Evolutionary conservation across 148 eudicot genomes (phyloP).

Genomic region (Beta vulgaris): DNA sequence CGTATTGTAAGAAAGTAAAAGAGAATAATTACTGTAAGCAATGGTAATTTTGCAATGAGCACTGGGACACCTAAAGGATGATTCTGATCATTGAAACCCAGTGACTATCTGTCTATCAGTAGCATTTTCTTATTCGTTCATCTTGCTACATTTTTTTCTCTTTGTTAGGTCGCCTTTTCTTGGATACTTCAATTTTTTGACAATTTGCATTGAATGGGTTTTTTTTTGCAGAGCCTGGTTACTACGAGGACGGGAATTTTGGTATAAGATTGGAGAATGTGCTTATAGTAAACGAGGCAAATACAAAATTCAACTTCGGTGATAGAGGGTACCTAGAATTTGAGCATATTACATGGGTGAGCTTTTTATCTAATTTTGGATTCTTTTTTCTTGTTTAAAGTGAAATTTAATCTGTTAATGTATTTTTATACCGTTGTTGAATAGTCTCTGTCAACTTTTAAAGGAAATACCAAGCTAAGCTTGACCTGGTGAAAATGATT

Average conservation of each 20-base stretch:
- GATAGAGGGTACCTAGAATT: slow-evolving; percentile 80
- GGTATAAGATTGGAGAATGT: slow-evolving; percentile 96
- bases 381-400: background rate
- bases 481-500: no score
- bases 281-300: slow-evolving; percentile 79
- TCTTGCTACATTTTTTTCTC: background rate
- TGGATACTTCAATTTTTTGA: background rate
- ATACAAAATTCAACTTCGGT: slow-evolving; percentile 80
- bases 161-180: background rate
- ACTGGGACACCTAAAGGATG: no score
- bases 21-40: no score
- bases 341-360: slow-evolving; percentile 97
- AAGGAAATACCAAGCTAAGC: no score
- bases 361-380: slow-evolving; percentile 11
- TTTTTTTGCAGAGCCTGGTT: slow-evolving; percentile 79
- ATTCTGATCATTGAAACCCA: background rate
- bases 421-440: background rate
- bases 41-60: no score
- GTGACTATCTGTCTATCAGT: background rate
- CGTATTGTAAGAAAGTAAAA: no score
- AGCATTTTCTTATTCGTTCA: background rate
- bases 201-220: background rate
- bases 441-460: no score
- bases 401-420: background rate
- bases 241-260: slow-evolving; percentile 90